Conservation (phyloP, 2,329 filamentous ascomycete species). For the Alternaria ventricosa region DNA sequence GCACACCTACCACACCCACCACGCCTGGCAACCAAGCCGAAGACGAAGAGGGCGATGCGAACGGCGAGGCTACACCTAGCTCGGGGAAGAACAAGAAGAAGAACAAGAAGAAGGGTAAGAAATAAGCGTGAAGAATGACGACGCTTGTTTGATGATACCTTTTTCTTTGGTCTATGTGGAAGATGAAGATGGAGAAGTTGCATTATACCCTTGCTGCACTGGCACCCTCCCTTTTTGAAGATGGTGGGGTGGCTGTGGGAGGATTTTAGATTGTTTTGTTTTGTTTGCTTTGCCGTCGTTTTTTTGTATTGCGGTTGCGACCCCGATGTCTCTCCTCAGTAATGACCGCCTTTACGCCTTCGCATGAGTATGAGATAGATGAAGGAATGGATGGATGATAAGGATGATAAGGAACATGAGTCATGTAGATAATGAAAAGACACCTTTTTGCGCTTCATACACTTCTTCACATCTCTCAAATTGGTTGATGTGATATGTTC, state of each 20-base stretch:
- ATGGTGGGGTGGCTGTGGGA: slow-evolving; percentile 5
- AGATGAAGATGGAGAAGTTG: slow-evolving; percentile 2
- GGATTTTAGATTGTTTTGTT: slow-evolving; percentile 4
- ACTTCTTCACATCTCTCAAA: not conserved
- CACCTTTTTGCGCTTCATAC: not conserved
- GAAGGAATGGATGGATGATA: not conserved
- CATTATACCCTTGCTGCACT: slow-evolving; percentile 14
- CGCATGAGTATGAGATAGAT: not conserved
- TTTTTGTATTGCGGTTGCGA: not conserved
- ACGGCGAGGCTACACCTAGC: slow-evolving; percentile 6
- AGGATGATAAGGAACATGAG: not conserved
- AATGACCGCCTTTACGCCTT: not conserved
- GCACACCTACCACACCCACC: slow-evolving; percentile 8
- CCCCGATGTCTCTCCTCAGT: not conserved
- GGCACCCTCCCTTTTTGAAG: not conserved
- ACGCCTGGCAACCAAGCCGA: slow-evolving; percentile 2
- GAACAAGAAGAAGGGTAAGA: slow-evolving; percentile 26
- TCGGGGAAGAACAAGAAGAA: slow-evolving; percentile 20
- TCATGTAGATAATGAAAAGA: slow-evolving; percentile 6
- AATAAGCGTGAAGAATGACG: slow-evolving; percentile 9
- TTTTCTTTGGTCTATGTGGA: not conserved
- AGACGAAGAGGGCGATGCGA: slow-evolving; percentile 1
- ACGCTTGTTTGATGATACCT: not conserved
- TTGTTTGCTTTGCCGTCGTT: not conserved
- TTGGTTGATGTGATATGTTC: not conserved